Base-by-base conservation (phyloP, 306 rosid species). In the Dryas octopetala region DNA sequence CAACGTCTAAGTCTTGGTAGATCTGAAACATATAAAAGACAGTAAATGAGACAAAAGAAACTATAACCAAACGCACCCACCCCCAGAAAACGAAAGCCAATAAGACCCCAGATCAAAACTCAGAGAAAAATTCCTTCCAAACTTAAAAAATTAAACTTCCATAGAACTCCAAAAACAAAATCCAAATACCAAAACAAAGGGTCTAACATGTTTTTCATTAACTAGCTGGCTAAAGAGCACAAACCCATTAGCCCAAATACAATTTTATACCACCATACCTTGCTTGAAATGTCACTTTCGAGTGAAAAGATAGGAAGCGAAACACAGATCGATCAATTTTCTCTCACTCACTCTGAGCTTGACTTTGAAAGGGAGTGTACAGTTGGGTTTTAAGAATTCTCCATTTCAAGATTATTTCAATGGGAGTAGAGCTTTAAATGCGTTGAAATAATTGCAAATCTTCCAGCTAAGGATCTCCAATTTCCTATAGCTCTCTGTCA, bases 71-170 rank as follows among this genome's bases (percentile, higher is more conserved):
- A 60, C 82, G 63, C 83, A 74, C 28, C 54, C 83, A 74, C 28
- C 54, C 88, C 85, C 86, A 85, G 90, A 84, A 81, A 89, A 84
- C 86, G 85, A 91, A 83, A 84, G 85, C 84, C 88, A 83, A 68
- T 64, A 76, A 77, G 74, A 53, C 48, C 63, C 71, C 74, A 86
- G 89, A 86, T 83, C 85, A 80, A 62, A 82, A 49, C 67, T 16
- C 59, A 7, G 76, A 47, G 19, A 53, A 53, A 69, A 78, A 82
- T 73, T 83, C 60, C 59, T 65, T 79, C 68, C 66, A 40, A 38
- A 17, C 41, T 12, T 45, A 7, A 66, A 54, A 58, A 71, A 14
- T 52, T 5, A 45, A 62, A 69, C 73, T 9, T 50, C 54, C 67
- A 67, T 40, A 68, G 61, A 77, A 61, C 52, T 58, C 45, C 78